Evolutionary conservation across 2,329 filamentous ascomycete genomes (phyloP), one percentile per base, ranked within the genome.

Genomic region (Juglanconis sp.): DNA sequence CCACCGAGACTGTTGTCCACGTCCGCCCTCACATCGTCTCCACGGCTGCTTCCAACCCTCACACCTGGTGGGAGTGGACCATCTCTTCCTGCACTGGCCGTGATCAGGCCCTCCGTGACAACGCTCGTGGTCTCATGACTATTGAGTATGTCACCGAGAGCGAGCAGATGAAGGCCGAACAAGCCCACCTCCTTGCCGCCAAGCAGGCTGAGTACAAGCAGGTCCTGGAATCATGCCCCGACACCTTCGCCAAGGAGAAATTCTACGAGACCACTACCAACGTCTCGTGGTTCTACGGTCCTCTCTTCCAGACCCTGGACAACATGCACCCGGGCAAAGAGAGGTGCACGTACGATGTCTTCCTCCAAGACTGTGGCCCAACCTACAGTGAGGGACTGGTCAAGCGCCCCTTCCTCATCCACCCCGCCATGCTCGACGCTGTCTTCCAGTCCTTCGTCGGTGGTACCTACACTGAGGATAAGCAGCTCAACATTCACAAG

Each of bases 391-490:
- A 72, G 51, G 69, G 75, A n/a, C 83, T 79, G 57, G 54, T 57
- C 24, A 81, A 85, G 66, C 84, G 77, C 60, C 72, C 77, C 2
- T 81, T 85, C 64, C 58, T 84, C 7, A 76, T 86, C 24, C 84
- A 87, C 64, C 83, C 83, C 0, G 77, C 80, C 7, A 84, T 82
- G 0, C 71, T 86, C 7, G 84, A 86, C 64, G 72, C 79, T 3
- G 78, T 85, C 68, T 77, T 87, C 40, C 84, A 87, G 60, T 53
- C 54, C 44, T 50, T 53, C 34, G 46, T 61, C 32, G 59, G 59
- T 30, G 51, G 55, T 5, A 61, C 59, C 13, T 61, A 55, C 47
- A 57, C 54, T 48, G 53, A 34, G 38, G 46, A 61, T 49, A 57
- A 57, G 51, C 38, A 34, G 35, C 56, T 52, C 54, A 53, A 57